Evolutionary conservation across 345 rosid genomes (phyloP), one percentile per base, ranked within the genome.

Genomic region (Microthlaspi erraticum): DNA sequence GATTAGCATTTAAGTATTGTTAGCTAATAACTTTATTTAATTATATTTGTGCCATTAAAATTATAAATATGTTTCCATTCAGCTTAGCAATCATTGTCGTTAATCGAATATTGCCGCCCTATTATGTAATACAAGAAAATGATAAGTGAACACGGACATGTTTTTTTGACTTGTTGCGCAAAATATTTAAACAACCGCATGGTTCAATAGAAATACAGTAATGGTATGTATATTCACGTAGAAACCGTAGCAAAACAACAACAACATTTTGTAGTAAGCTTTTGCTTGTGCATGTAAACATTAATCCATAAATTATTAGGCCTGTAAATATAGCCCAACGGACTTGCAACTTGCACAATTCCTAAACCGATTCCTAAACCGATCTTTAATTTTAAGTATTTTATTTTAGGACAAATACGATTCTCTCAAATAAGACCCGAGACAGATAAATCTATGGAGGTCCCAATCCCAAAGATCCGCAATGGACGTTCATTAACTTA

Each of bases 31-130:
- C 67, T 56, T 75, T 74, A 55, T 77, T 77, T 77, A 26, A 64
- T 29, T 60, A 16, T 62, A 16, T 62, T 46, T 39, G 9, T 18
- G 34, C 36, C 29, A 70, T 31, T 70, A 60, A 51, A 79, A 76
- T 71, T 78, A 78, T 76, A 79, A 78, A 78, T 78, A 74, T 75
- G 81, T 80, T 85, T 81, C 86, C 83, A 81, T 83, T 75, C 90
- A 74, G 75, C 84, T 60, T 54, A 77, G 73, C 81, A 80, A 85
- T 87, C 81, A 85, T 85, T 79, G 62, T 83, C 58, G 66, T 55
- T 41, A 54, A 51, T 41, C 33, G 65, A 68, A 55, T 68, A 61
- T 53, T 62, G 65, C 69, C 74, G 58, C 63, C 59, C 53, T 75
- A 20, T 41, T 26, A 72, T 67, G 38, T 38, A 64, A n/a, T 33